Evolutionary conservation across 352 stramenopile species (phyloP), one percentile per base, ranked within the genome.

Genomic region (Globisporangium iwayamae): DNA sequence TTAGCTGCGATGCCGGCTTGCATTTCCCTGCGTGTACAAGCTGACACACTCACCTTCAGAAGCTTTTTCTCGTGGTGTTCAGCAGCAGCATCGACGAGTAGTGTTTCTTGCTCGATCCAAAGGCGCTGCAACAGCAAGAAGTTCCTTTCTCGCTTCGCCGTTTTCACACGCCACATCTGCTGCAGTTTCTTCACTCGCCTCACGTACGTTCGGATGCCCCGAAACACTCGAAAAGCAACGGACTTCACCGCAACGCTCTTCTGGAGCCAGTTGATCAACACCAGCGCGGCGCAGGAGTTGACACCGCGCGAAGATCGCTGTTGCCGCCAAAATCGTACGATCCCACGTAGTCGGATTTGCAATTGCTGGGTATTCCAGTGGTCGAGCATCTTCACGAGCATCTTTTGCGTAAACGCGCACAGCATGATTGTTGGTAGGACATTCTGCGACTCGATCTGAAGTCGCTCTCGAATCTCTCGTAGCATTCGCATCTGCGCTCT

Each of bases 241-340:
- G 67, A 79, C 55, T 78, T 83, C 4, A 90, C 73, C 28, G 71
- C 67, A 1, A 90, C 76, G 56, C 74, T 85, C 63, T 85, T 87
- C 60, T 85, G 76, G 14, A 90, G 68, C 80, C 80, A 90, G 34
- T 83, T 67, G 22, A 87, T 76, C 2, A 90, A 54, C 46, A 90
- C 45, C n/a, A 66, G 25, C 1, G 71, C 76, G 47, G 76, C 71
- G 6, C 73, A 50, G 0, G 60, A 66, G 53, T 84, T 83, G 4
- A 36, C 65, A 10, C 43, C 68, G 13, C 75, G 76, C 7, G 70
- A 56, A 11, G 62, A 71, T 20, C 78, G 72, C 39, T 87, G 63
- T 10, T 79, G 63, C 6, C 66, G 71, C 76, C 80, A 90, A 20
- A 82, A 76, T 4, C 68, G 68, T 14, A 87, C 61, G 18, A 81